Evolutionary conservation across 2,329 filamentous ascomycete species (phyloP), one percentile per base, ranked within the genome.

Genomic region (Ramichloridium luteum): DNA sequence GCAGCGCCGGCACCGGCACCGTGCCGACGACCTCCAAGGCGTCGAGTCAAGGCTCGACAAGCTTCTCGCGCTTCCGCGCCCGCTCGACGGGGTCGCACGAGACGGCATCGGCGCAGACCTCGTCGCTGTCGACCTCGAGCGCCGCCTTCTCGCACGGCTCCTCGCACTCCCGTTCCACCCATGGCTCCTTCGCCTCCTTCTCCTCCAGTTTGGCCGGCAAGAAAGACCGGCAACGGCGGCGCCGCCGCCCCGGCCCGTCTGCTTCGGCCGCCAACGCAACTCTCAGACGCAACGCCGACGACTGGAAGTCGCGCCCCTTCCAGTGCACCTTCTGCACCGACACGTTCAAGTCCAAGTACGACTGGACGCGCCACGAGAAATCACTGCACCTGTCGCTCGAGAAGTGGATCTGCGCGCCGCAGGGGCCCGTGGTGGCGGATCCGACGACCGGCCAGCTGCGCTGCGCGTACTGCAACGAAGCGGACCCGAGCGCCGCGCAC

Each of bases 301-400:
- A 67, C 13, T 47, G 52, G 25, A 52, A 48, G 30, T 48, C 45
- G 32, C 63, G 68, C 18, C 64, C 67, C 16, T 72, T 66, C 40
- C 67, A 72, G 45, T 72, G 68, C 46, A 72, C 68, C 1, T 72
- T 72, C 49, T 72, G 68, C 41, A 63, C 64, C 10, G 68, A 72
- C 38, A 63, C 64, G 1, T 72, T 72, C 45, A 58, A 64, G 29
- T 64, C 65, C 13, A 72, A 72, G 38, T 71, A 71, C 48, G 68
- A 72, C 48, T 72, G 68, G 68, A 66, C 68, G 28, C 62, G 77
- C 36, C 77, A 82, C 50, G 77, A 83, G 47, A 30, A 60, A 74
- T 41, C 77, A 70, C 50, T 56, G 71, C 44, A 81, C 71, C 5
- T 68, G 72, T 57, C 65, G 65, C 35, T 82, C 68, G 78, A 70